Percentiles rank a stretch among this genome's conserved stretches.
Evolutionary conservation across 2,329 filamentous ascomycete genomes (phyloP).

Genomic region (Colletotrichum nymphaeae): DNA sequence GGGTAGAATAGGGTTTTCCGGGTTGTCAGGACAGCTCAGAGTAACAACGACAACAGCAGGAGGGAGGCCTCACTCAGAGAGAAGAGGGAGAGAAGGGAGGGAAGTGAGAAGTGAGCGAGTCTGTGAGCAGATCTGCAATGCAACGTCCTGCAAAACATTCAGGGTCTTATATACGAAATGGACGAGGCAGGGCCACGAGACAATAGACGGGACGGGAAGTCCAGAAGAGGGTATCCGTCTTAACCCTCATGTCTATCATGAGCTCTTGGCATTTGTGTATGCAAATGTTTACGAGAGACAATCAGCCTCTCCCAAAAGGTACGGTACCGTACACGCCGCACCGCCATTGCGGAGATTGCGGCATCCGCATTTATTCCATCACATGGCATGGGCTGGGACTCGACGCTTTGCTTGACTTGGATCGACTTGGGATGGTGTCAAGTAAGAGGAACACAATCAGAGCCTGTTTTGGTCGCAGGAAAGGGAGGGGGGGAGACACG

Average conservation of each 20-base stretch:
- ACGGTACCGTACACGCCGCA: background rate
- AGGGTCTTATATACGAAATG: slow-evolving; percentile 31
- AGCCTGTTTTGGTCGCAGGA: background rate
- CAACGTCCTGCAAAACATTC: background rate
- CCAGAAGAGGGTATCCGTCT: slow-evolving; percentile 2
- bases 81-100: background rate
- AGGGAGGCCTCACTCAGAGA: background rate
- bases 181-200: background rate
- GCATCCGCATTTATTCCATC: slow-evolving; percentile 26
- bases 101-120: slow-evolving; percentile 18
- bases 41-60: background rate
- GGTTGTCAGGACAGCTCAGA: background rate
- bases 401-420: slow-evolving; percentile 27
- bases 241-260: slow-evolving; percentile 16
- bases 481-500: background rate
- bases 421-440: slow-evolving; percentile 14
- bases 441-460: slow-evolving; percentile 8
- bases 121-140: slow-evolving; percentile 1
- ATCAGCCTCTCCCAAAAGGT: background rate
- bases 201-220: background rate
- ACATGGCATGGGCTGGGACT: slow-evolving; percentile 29
- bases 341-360: slow-evolving; percentile 24
- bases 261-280: slow-evolving; percentile 17
- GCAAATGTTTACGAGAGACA: slow-evolving; percentile 15
- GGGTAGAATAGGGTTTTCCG: background rate